phyloP scores from a whole-genome alignment of 139 green algal genomes.

The Eudorina sp. region DNA sequence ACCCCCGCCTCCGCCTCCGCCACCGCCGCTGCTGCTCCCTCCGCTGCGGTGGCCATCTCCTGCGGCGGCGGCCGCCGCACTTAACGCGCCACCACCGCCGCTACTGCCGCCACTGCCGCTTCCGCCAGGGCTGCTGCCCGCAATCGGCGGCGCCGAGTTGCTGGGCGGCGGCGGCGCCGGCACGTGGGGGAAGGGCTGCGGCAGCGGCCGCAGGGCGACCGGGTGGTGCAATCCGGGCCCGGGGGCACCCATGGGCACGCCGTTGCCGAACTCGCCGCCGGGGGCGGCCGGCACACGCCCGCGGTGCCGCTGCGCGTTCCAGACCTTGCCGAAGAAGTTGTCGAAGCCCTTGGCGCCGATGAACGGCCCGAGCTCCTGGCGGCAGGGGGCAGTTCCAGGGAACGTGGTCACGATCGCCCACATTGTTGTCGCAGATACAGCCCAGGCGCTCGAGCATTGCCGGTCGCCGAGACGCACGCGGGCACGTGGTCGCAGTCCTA shows the following conservation, averaged over 20 bases:
- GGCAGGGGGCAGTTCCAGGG: background rate
- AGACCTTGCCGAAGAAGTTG: constrained; percentile 80
- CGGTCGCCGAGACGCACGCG: too few relatives aligned
- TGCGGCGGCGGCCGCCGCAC: too few relatives aligned
- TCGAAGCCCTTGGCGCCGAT: constrained; percentile 64
- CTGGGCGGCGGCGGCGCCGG: constrained; percentile 31
- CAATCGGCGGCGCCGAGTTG: constrained; percentile 36
- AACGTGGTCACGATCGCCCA: too few relatives aligned
- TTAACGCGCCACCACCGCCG: background rate
- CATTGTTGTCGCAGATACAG: too few relatives aligned
- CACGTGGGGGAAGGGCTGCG: constrained; percentile 16
- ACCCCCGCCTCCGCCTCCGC: constrained; percentile 7
- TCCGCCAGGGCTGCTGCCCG: constrained; percentile 9
- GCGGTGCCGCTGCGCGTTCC: constrained; percentile 68
- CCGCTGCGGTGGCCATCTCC: background rate
- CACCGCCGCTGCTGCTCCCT: background rate
- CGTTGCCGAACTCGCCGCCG: background rate
- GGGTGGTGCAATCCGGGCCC: constrained; percentile 35
- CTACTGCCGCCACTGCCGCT: background rate
- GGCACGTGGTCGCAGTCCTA: too few relatives aligned
- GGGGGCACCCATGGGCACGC: background rate
- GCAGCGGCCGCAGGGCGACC: constrained; percentile 10
- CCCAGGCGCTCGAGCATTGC: too few relatives aligned
- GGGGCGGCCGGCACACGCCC: background rate
- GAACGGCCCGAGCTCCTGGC: constrained; percentile 21